Base-by-base conservation (phyloP, 257 asterid genomes). In the Eustoma russellianum region DNA sequence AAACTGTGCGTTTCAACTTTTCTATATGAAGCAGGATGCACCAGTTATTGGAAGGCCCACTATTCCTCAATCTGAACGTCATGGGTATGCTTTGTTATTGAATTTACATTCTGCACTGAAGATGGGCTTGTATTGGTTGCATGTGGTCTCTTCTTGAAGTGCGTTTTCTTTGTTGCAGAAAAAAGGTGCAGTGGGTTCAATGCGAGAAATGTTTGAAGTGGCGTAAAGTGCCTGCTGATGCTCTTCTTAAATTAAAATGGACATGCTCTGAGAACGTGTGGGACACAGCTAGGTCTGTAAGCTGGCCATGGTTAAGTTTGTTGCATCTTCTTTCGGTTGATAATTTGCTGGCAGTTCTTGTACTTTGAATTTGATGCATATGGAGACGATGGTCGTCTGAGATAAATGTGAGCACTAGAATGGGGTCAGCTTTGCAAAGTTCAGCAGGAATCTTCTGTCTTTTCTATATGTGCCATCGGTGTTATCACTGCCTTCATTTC, bases 11-110 rank as follows among this genome's bases (percentile, higher is more conserved):
- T 57, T 59, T 50, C 53, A 48, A 66, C 66, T 68, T 62, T 48
- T 11, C 41, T 57, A 28, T 48, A 58, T 73, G 60, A 68, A 73
- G 82, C 97, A 74, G 74, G 82, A 61, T 64, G 79, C 74, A 16
- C 97, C 97, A 50, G 74, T 91, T 65, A 79, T 91, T 57, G 98
- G 98, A 50, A 84, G 90, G 77, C 98, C 98, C 57, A 82, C 95
- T 50, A 74, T 87, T 63, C 64, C 66, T 34, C 79, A 79, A 59
- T 63, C 57, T 33, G 96, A 85, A 77, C 57, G 69, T 66, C 46
- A 61, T 56, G 91, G 97, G 98, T 91, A 74, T 62, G 66, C 9
- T 61, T 38, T 38, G 43, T 7, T 7, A 38, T 38, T 38, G 43
- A 38, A 38, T 10, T 7, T 60, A 35, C 60, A 58, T 72, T 46